Evolutionary conservation across 2,329 filamentous ascomycete species (phyloP).

Genomic region (Metarhizium brunneum): DNA sequence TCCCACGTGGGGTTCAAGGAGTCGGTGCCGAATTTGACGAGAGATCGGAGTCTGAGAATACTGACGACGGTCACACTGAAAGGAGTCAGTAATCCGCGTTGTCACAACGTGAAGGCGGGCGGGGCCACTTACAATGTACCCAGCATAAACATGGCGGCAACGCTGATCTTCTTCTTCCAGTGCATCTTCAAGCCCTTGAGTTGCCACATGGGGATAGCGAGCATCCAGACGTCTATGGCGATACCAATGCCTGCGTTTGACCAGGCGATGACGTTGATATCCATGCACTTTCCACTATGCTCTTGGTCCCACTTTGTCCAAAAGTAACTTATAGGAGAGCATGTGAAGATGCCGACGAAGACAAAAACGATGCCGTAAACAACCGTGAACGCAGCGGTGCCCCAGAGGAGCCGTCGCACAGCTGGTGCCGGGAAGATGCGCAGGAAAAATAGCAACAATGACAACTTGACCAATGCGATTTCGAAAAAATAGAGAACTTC

Average conservation of each 20-base stretch:
- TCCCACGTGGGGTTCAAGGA: slow-evolving; percentile 16
- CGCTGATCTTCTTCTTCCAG: slow-evolving; percentile 28
- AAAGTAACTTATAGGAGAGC: slow-evolving; percentile 26
- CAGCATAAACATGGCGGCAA: slow-evolving; percentile 30
- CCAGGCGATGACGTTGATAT: slow-evolving; percentile 27
- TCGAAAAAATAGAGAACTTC: slow-evolving; percentile 24
- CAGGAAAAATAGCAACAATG: slow-evolving; percentile 30
- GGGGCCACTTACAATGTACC: slow-evolving; percentile 22
- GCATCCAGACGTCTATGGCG: slow-evolving; percentile 28
- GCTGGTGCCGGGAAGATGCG: slow-evolving; percentile 25
- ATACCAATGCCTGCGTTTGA: slow-evolving; percentile 30
- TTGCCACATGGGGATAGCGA: slow-evolving; percentile 27
- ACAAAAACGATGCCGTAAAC: slow-evolving; percentile 20
- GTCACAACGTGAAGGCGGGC: not conserved
- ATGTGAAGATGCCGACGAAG: slow-evolving; percentile 24
- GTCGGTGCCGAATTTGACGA: slow-evolving; percentile 11
- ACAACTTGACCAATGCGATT: slow-evolving; percentile 23
- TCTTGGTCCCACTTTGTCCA: slow-evolving; percentile 31
- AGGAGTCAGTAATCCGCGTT: not conserved
- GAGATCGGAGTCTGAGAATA: slow-evolving; percentile 12
- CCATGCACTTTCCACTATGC: slow-evolving; percentile 25
- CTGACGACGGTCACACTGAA: slow-evolving; percentile 16
- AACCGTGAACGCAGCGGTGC: slow-evolving; percentile 19
- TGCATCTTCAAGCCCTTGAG: slow-evolving; percentile 20
- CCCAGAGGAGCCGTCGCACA: slow-evolving; percentile 22